Evolutionary conservation across 495 filamentous ascomycete genomes (phyloP), one percentile per base, ranked within the genome.

Genomic region (Daldinia decipiens): DNA sequence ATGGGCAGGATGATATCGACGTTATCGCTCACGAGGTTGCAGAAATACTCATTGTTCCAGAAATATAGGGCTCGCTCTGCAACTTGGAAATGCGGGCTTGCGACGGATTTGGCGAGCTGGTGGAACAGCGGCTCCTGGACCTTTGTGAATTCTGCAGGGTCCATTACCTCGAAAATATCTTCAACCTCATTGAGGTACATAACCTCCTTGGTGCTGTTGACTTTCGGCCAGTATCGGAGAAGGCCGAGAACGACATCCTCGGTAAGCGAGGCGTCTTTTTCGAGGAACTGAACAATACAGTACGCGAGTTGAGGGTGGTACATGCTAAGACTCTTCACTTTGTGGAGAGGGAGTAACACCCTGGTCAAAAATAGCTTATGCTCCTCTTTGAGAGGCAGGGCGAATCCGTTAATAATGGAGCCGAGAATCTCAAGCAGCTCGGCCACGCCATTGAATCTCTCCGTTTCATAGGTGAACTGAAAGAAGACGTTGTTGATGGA

Each of bases 401-500:
- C 95, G 80, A 99, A 99, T 11, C 95, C 95, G 75, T 99, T 99
- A 87, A 99, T 99, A 69, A 99, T 99, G 59, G 95, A 98, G 40
- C 95, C 95, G 27, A 99, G 82, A 72, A 99, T 99, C 75, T 99
- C 95, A 50, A 99, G 83, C 50, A 99, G 84, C 78, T 99, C 95
- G 4, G 95, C 95, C 67, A 99, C 97, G 15, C 95, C 95, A 77
- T 99, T 99, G 83, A 98, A 98, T 56, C 95, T 87, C 79, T 99
- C 95, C 0, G 95, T 99, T 82, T 99, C 95, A 76, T 99, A 99
- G 65, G 91, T 92, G 80, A 99, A 99, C 77, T 99, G 95, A 87
- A 99, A 99, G 85, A 99, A 99, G 73, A 99, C 95, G 76, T 99
- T 98, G 85, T 99, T 98, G 84, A 99, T 99, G 40, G 96, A 98